These are phyloP conservation scores for Agaricales sp. DNA, from an alignment of 1,284 basidiomycete genomes.

Conservation along the genomic window DNA sequence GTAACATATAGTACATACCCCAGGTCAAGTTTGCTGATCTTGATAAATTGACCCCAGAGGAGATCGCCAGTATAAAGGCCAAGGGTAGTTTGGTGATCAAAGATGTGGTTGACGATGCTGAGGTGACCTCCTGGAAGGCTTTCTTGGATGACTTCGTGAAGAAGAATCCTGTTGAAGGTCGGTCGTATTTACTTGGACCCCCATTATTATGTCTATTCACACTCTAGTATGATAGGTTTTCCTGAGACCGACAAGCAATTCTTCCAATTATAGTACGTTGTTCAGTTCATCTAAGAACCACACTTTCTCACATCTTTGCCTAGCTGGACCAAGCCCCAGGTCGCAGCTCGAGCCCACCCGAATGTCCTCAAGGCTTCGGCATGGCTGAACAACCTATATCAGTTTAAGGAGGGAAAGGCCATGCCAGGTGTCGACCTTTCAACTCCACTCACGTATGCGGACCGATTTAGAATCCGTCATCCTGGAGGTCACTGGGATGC, in stretches of 20 bases:
- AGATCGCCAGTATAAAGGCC: conserved; percentile 40
- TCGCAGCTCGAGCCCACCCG: conserved; percentile 66
- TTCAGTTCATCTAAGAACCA: too few species aligned
- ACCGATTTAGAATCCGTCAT: conserved; percentile 75
- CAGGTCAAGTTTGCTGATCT: conserved; percentile 51
- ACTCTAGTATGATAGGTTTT: conserved; percentile 28
- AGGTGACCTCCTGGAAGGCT: conserved; percentile 47
- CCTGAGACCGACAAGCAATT: conserved; percentile 59
- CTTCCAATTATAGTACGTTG: conserved; percentile 55
- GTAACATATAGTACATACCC: conserved; percentile 36
- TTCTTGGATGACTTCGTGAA: conserved; percentile 45
- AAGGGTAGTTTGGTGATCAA: conserved; percentile 53
- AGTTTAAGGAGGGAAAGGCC: conserved; percentile 24
- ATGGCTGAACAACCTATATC: conserved; percentile 61
- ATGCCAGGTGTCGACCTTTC: conserved; percentile 53
- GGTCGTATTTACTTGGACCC: conserved; percentile 7
- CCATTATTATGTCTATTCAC: neutral
- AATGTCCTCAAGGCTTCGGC: conserved; percentile 50
- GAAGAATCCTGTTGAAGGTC: conserved; percentile 46
- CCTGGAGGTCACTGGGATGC: conserved; percentile 59
- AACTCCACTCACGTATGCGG: conserved; percentile 68
- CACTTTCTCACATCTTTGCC: too few species aligned
- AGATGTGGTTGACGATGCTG: conserved; percentile 45
- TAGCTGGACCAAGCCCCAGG: conserved; percentile 56
- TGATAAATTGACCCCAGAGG: conserved; percentile 30